A percentile compares a stretch with the other conserved stretches of the same genome.
Conservation (phyloP, 768 basidiomycete species). For the Clavulina sp. region DNA sequence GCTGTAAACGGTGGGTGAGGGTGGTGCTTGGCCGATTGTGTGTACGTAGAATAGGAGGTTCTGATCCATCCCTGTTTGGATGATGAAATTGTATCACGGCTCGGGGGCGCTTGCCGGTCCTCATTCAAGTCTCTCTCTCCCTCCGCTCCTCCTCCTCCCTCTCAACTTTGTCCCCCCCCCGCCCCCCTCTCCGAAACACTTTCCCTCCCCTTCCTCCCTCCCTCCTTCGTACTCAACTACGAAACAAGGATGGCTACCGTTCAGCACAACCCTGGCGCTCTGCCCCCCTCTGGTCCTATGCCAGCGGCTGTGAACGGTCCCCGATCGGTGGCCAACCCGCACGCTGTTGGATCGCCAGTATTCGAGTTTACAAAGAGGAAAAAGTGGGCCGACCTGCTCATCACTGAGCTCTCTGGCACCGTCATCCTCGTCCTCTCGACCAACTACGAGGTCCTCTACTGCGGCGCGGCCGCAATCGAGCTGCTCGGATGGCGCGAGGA, state of each 20-base stretch:
- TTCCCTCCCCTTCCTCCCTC: neutral
- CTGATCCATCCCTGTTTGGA: no score
- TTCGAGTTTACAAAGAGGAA: conserved; percentile 82
- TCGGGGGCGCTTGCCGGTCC: neutral
- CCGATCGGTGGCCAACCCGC: neutral
- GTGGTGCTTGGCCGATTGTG: no score
- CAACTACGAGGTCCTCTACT: conserved; percentile 48
- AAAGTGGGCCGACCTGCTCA: conserved; percentile 67
- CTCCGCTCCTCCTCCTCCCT: neutral
- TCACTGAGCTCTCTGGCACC: conserved; percentile 59
- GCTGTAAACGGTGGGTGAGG: no score
- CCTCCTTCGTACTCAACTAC: neutral
- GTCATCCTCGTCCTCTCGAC: conserved; percentile 50
- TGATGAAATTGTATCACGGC: no score
- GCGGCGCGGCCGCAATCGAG: conserved; percentile 46
- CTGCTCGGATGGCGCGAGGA: conserved; percentile 61
- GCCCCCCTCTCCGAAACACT: no score
- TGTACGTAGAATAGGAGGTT: no score
- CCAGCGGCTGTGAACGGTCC: neutral
- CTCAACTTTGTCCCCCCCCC: neutral
- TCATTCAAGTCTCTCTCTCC: neutral
- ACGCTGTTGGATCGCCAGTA: neutral
- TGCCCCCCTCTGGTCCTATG: neutral
- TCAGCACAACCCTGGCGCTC: no score
- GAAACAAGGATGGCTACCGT: no score